Evolutionary conservation across 2,329 filamentous ascomycete species (phyloP).

Genomic region (Aspergillus nomiae): DNA sequence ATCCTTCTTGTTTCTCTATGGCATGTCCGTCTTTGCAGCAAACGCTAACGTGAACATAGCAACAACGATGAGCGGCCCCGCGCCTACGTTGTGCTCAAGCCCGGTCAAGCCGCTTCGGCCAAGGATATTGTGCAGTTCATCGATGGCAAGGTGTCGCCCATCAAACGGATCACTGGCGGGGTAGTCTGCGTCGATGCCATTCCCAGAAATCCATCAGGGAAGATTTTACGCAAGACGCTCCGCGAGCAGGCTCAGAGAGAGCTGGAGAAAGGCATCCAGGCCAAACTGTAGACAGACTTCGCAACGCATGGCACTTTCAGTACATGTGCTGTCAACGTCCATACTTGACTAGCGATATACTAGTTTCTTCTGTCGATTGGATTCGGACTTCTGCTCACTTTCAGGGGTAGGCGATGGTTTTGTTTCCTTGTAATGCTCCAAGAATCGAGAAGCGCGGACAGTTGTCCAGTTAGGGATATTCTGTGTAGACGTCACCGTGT

Average conservation of each 20-base stretch:
- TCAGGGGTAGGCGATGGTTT: not conserved
- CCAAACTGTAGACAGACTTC: not conserved
- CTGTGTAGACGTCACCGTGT: not conserved
- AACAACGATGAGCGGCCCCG: no score
- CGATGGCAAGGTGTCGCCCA: no score
- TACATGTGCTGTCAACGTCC: not conserved
- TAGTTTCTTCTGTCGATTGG: not conserved
- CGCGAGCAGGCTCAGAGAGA: not conserved
- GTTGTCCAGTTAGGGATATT: not conserved
- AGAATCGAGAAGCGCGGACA: not conserved
- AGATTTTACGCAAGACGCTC: not conserved
- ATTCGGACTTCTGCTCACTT: not conserved
- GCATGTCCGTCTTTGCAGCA: no score
- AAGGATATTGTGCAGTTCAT: no score
- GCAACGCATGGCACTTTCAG: not conserved
- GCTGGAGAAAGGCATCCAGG: not conserved
- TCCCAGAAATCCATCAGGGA: no score
- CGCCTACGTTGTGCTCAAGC: no score
- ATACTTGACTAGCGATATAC: not conserved
- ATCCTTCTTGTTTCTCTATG: no score
- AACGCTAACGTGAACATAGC: no score
- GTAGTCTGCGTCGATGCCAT: no score
- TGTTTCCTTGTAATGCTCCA: not conserved
- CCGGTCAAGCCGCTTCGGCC: no score
- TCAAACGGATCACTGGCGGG: no score